Evolutionary conservation across 2,329 filamentous ascomycete species (phyloP).

Genomic region (Helotiales sp.): DNA sequence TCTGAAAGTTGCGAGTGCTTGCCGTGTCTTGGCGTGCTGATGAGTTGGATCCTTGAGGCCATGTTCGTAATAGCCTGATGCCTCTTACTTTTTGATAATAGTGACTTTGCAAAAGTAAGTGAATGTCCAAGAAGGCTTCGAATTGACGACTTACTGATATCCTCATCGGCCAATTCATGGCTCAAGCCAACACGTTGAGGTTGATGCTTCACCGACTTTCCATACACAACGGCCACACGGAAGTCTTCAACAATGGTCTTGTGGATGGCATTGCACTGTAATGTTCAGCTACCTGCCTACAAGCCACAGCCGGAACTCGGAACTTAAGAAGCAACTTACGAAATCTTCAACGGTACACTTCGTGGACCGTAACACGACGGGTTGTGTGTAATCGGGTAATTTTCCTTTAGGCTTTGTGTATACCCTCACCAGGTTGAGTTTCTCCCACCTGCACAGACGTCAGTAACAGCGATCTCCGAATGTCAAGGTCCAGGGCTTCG

Average conservation of each 20-base stretch:
- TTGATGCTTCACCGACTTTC: constrained; percentile 97
- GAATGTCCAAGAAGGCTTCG: background rate
- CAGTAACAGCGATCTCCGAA: constrained; percentile 21
- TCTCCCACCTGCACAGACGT: constrained; percentile 73
- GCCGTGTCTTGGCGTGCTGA: constrained; percentile 21
- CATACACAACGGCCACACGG: constrained; percentile 94
- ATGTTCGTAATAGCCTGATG: constrained; percentile 3
- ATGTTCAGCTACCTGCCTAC: constrained; percentile 26
- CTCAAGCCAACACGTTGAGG: constrained; percentile 90
- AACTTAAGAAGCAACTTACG: constrained; percentile 62
- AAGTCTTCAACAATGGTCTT: constrained; percentile 95
- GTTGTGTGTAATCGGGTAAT: constrained; percentile 87
- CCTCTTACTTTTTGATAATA: constrained; percentile 67
- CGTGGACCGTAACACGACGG: constrained; percentile 83
- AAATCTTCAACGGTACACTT: constrained; percentile 96
- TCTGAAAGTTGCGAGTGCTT: background rate
- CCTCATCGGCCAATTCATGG: constrained; percentile 94
- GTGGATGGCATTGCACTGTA: constrained; percentile 95
- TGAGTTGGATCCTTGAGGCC: background rate
- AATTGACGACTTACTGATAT: constrained; percentile 64
- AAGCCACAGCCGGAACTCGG: background rate
- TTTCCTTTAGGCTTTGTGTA: constrained; percentile 99
- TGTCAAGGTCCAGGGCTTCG: constrained; percentile 5
- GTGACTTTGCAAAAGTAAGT: constrained; percentile 53
- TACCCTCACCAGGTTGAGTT: constrained; percentile 85